These are phyloP conservation scores for Syncephalastrum racemosum DNA, from an alignment of 371 early-diverging fungal species.

Conservation along the genomic window DNA sequence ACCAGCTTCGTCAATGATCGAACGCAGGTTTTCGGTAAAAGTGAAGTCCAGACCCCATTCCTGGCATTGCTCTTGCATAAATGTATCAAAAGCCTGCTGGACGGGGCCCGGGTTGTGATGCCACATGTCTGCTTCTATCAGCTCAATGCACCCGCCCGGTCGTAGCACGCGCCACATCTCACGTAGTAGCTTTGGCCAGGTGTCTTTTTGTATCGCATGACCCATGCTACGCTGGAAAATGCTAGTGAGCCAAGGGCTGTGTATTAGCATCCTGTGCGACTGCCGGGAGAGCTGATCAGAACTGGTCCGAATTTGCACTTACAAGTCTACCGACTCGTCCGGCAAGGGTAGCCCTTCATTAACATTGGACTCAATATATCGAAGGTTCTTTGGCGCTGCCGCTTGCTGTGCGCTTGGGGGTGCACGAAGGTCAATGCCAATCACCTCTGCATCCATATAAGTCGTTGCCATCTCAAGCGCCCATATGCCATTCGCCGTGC, in stretches of 20 bases:
- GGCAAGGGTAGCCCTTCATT: conserved; percentile 36
- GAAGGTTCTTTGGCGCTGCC: conserved; percentile 38
- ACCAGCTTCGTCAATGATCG: conserved; percentile 23
- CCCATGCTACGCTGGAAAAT: conserved; percentile 48
- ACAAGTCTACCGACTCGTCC: conserved; percentile 43
- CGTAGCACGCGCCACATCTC: conserved; percentile 44
- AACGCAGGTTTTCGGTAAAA: conserved; percentile 26
- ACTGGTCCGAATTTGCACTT: conserved; percentile 11
- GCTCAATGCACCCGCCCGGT: conserved; percentile 45
- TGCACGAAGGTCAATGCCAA: conserved; percentile 54
- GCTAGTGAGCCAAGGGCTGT: conserved; percentile 15
- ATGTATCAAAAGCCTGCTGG: conserved; percentile 44
- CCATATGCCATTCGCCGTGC: conserved; percentile 57
- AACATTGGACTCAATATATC: conserved; percentile 36
- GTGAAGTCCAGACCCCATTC: conserved; percentile 34
- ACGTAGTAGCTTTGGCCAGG: conserved; percentile 33
- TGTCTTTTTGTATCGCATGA: conserved; percentile 28
- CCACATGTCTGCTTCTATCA: conserved; percentile 42
- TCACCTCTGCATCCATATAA: conserved; percentile 41
- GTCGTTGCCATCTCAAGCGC: conserved; percentile 31
- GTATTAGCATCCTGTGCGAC: background rate
- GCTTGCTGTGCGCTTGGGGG: conserved; percentile 24
- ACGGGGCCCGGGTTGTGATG: conserved; percentile 52
- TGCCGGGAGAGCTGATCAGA: too few species aligned
- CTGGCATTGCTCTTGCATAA: conserved; percentile 32